phyloP scores from a whole-genome alignment of 371 early-diverging fungal genomes.

The Amoeboaphelidium protococcarum region DNA sequence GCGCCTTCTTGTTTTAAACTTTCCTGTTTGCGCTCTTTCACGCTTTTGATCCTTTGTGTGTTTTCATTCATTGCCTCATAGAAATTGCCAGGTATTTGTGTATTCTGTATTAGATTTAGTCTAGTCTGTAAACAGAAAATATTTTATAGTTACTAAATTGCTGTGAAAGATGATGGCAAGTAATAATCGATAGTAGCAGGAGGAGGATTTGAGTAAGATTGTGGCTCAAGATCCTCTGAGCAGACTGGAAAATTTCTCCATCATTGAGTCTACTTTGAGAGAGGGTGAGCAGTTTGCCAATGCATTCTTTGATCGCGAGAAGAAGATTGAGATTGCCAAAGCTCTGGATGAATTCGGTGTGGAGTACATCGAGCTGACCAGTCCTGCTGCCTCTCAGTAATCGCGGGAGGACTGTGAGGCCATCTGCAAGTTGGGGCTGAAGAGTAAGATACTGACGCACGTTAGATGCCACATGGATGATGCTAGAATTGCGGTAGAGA shows the following conservation, averaged over 20 bases:
- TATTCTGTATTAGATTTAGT: too few species aligned
- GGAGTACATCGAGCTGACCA: slow-evolving; percentile 83
- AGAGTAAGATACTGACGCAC: slow-evolving; percentile 87
- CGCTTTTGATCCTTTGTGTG: too few species aligned
- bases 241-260: slow-evolving; percentile 64
- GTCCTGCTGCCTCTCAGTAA: slow-evolving; percentile 86
- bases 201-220: too few species aligned
- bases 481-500: slow-evolving; percentile 72
- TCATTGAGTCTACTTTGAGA: slow-evolving; percentile 82
- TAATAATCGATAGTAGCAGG: too few species aligned
- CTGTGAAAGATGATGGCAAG: too few species aligned
- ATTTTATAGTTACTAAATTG: too few species aligned
- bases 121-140: too few species aligned
- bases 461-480: slow-evolving; percentile 93
- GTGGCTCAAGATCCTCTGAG: slow-evolving; percentile 63
- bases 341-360: slow-evolving; percentile 84
- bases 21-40: too few species aligned
- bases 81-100: too few species aligned
- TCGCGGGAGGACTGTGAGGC: slow-evolving; percentile 64
- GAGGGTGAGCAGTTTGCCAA: slow-evolving; percentile 96
- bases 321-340: slow-evolving; percentile 87
- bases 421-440: slow-evolving; percentile 66
- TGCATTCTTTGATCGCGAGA: slow-evolving; percentile 82
- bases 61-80: too few species aligned
- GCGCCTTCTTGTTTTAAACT: too few species aligned